phyloP scores from a whole-genome alignment of 371 early-diverging fungal species.

The Rhizopus microsporus region DNA sequence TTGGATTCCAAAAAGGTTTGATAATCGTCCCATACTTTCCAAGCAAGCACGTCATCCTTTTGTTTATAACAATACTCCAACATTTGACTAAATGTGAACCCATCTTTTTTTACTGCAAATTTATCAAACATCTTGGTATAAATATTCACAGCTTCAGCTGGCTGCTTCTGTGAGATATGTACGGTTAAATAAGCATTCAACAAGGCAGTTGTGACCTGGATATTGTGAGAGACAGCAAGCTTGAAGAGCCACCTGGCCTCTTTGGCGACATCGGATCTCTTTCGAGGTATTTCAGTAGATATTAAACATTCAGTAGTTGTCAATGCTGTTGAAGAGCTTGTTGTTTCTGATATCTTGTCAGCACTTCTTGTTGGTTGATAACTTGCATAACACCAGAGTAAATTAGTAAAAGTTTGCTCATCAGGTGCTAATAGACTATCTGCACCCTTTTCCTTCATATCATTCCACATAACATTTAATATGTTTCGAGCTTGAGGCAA shows the following conservation, averaged over 20 bases:
- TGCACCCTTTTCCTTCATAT: slow-evolving; percentile 17
- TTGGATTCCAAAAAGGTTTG: slow-evolving; percentile 46
- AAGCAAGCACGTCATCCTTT: slow-evolving; percentile 46
- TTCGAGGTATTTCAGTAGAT: slow-evolving; percentile 37
- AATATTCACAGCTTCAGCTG: slow-evolving; percentile 38
- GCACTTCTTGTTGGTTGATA: slow-evolving; percentile 28
- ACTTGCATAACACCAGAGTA: slow-evolving; percentile 69
- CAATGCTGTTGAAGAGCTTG: neutral
- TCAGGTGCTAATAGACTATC: slow-evolving; percentile 48
- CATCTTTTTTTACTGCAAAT: slow-evolving; percentile 47
- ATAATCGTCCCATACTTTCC: slow-evolving; percentile 60
- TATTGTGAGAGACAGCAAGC: slow-evolving; percentile 30
- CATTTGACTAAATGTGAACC: slow-evolving; percentile 58
- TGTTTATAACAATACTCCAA: slow-evolving; percentile 52
- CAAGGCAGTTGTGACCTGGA: slow-evolving; percentile 48
- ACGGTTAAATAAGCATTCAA: slow-evolving; percentile 65
- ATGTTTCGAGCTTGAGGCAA: slow-evolving; percentile 63
- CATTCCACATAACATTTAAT: slow-evolving; percentile 59
- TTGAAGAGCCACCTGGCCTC: slow-evolving; percentile 48
- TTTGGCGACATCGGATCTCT: slow-evolving; percentile 37
- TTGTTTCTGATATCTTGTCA: slow-evolving; percentile 10
- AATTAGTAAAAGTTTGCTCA: slow-evolving; percentile 60
- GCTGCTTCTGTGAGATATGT: slow-evolving; percentile 58
- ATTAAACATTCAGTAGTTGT: slow-evolving; percentile 20
- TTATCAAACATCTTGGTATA: slow-evolving; percentile 50